These are phyloP conservation scores for Alternaria triticimaculans DNA, from an alignment of 2,329 filamentous ascomycete genomes.

Conservation along the genomic window DNA sequence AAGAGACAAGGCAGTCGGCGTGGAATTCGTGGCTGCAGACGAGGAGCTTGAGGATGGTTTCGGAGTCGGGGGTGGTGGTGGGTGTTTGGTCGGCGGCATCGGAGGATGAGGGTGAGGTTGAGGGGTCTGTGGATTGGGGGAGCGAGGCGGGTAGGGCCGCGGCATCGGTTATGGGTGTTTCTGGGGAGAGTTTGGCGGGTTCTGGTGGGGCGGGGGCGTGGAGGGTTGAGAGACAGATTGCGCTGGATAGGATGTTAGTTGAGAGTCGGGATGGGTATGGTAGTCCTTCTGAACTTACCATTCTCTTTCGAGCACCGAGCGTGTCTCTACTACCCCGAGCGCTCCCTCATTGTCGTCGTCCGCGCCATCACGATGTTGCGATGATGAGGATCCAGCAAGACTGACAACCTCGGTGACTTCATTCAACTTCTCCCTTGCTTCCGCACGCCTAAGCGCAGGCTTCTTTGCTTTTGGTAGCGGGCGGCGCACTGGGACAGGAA, in stretches of 20 bases:
- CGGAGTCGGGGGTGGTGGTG: constrained; percentile 9
- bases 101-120: neutral
- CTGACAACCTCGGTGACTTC: constrained; percentile 29
- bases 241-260: constrained; percentile 25
- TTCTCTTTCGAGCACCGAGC: constrained; percentile 32
- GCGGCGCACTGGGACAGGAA: constrained; percentile 2
- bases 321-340: constrained; percentile 10
- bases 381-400: neutral
- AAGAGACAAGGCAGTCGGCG: constrained; percentile 39
- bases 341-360: constrained; percentile 4
- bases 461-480: constrained; percentile 16
- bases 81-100: neutral
- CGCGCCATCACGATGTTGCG: neutral
- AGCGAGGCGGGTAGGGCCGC: neutral
- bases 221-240: constrained; percentile 42
- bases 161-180: constrained; percentile 11
- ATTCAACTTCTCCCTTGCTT: constrained; percentile 29
- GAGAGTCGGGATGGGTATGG: neutral
- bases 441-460: constrained; percentile 25
- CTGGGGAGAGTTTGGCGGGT: constrained; percentile 28
- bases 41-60: constrained; percentile 35
- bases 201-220: constrained; percentile 34
- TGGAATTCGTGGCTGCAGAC: constrained; percentile 42
- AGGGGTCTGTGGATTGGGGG: neutral
- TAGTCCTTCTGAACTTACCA: constrained; percentile 24